Evolutionary conservation across 495 filamentous ascomycete genomes (phyloP), one percentile per base, ranked within the genome.

Genomic region (Clavariopsis aquatica): DNA sequence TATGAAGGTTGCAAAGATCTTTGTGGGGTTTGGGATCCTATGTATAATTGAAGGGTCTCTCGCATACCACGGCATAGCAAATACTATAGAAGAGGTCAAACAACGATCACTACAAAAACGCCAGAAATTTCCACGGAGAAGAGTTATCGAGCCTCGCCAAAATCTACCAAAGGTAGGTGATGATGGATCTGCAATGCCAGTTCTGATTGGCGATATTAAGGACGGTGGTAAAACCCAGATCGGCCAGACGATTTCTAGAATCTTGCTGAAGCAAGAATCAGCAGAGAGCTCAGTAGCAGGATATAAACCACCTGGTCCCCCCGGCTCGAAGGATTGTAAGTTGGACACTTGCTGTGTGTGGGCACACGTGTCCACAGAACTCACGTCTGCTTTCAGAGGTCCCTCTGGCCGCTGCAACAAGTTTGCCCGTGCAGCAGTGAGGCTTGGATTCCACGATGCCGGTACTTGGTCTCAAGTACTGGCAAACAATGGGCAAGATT

Each of bases 391-490:
- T 6, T 72, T 74, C 49, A 23, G 15, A 1, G 71, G 68, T 9
- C 61, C 56, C 12, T 41, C 49, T 4, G 69, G 69, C 28, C 60
- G 69, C 19, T 74, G 72, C 53, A 74, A 68, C 49, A 52, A 61
- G 12, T 23, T 51, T 17, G 72, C 72, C 2, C 63, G 72, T 6
- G 38, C 29, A 10, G 68, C 72, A 0, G 64, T 74, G 19, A 57
- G 72, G 15, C 69, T 72, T 26, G 72, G 64, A 19, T 74, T 74
- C 65, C 72, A 74, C 52, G 72, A 74, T 57, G 68, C 72, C 9
- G 72, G 68, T 9, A 62, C 60, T 1, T 74, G 69, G 71, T 55
- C 27, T 12, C 38, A 66, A 51, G 47, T 28, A 13, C 36, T 52
- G 6, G 43, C 43, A 28, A 45, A 52, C 31, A 12, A 17, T 0